phyloP scores from a whole-genome alignment of 2,329 filamentous ascomycete species.

The Cryoendolithus antarcticus region DNA sequence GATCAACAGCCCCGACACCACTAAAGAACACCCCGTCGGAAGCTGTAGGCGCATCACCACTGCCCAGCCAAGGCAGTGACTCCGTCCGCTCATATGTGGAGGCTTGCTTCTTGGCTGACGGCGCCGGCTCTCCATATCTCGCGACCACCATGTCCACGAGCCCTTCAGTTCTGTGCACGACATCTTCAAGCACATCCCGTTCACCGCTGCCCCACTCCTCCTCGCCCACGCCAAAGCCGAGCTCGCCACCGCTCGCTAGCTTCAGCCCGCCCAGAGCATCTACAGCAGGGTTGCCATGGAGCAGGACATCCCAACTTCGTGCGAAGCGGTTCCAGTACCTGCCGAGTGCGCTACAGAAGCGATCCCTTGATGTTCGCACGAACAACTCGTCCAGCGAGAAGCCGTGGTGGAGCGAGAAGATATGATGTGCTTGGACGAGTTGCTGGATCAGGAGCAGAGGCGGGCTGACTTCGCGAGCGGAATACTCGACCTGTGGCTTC shows the following conservation, averaged over 20 bases:
- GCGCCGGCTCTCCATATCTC: conserved; percentile 56
- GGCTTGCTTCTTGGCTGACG: conserved; percentile 16
- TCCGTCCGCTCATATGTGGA: conserved; percentile 8
- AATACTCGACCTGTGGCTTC: conserved; percentile 56
- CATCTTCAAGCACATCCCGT: conserved; percentile 82
- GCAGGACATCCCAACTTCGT: conserved; percentile 68
- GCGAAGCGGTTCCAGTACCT: conserved; percentile 68
- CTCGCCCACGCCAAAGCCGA: conserved; percentile 88
- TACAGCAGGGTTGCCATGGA: conserved; percentile 77
- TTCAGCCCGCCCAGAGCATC: conserved; percentile 75
- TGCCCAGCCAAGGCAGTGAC: conserved; percentile 56
- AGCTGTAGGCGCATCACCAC: conserved; percentile 51
- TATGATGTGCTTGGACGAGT: conserved; percentile 65
- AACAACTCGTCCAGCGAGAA: conserved; percentile 60
- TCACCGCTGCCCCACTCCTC: conserved; percentile 92
- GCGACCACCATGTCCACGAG: conserved; percentile 80
- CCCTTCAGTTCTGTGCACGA: conserved; percentile 66
- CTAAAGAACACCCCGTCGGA: conserved; percentile 81
- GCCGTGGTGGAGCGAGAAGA: conserved; percentile 81
- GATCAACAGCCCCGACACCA: conserved; percentile 61
- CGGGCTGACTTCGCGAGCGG: conserved; percentile 78
- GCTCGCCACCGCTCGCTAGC: conserved; percentile 76
- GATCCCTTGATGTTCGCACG: conserved; percentile 48
- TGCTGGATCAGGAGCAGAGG: conserved; percentile 66
- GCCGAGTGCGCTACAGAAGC: conserved; percentile 60